Percentiles rank a stretch among this genome's conserved stretches.
phyloP scores from a whole-genome alignment of 1,284 basidiomycete genomes.

The Leccinum pseudoinsigne region DNA sequence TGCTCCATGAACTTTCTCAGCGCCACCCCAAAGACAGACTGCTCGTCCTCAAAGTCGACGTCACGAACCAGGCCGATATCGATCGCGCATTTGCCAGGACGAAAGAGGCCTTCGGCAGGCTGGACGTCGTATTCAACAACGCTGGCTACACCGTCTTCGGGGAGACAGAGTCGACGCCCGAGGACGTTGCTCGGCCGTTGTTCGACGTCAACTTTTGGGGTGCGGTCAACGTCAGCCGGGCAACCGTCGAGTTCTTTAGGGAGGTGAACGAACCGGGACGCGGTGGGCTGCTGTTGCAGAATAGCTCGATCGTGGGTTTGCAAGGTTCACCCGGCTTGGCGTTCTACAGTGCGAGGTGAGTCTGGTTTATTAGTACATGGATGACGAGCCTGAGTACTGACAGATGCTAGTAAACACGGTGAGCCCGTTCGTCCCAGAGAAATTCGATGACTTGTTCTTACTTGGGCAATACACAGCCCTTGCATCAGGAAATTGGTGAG shows the following conservation, averaged over 20 bases:
- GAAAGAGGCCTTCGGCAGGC: slow-evolving; percentile 6
- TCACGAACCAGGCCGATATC: slow-evolving; percentile 11
- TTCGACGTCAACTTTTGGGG: slow-evolving; percentile 30
- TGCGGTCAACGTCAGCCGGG: slow-evolving; percentile 13
- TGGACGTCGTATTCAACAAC: slow-evolving; percentile 22
- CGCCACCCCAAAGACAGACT: slow-evolving; percentile 1
- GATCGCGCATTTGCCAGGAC: slow-evolving; percentile 11
- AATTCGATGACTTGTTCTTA: not conserved
- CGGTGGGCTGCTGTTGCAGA: slow-evolving; percentile 10
- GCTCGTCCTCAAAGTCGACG: slow-evolving; percentile 7
- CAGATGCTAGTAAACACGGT: slow-evolving; percentile 9
- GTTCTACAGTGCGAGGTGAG: slow-evolving; percentile 8
- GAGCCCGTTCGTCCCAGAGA: not conserved
- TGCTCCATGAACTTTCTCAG: not conserved
- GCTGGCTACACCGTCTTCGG: slow-evolving; percentile 2
- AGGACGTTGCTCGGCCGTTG: slow-evolving; percentile 8
- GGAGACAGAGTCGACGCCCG: not conserved
- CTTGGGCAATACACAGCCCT: not conserved
- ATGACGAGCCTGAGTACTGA: not conserved
- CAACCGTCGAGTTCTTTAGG: slow-evolving; percentile 18
- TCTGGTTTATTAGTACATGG: no score
- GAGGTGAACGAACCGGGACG: slow-evolving; percentile 17
- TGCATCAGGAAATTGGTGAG: no score
- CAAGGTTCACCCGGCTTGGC: not conserved
- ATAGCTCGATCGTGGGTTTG: not conserved